Conservation (phyloP, 1,139 yeast species). For the Meyerozyma carpophila region DNA sequence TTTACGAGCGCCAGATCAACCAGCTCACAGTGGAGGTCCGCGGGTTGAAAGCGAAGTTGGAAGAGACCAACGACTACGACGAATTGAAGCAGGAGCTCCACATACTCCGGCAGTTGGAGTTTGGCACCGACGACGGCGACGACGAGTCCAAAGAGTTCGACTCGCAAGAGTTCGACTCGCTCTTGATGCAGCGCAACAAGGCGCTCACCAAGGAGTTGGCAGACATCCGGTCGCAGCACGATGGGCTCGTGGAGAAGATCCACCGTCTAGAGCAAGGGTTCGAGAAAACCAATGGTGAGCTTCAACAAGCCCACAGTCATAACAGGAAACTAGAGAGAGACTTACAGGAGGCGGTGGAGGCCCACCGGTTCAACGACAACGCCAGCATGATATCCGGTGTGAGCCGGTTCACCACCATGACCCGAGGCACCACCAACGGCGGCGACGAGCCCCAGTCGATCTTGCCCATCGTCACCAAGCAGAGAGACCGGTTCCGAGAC, state of each 20-base stretch:
- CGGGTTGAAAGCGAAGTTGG: constrained; percentile 41
- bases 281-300: constrained; percentile 26
- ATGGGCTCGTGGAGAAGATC: constrained; percentile 30
- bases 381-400: constrained; percentile 65
- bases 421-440: constrained; percentile 15
- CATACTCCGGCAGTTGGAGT: constrained; percentile 69
- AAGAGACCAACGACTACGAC: constrained; percentile 58
- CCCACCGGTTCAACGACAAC: constrained; percentile 48
- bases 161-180: constrained; percentile 31
- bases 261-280: constrained; percentile 36
- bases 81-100: constrained; percentile 71
- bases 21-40: constrained; percentile 48
- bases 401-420: constrained; percentile 30
- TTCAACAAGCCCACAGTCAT: constrained; percentile 30
- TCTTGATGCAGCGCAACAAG: constrained; percentile 56
- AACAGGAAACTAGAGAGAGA: constrained; percentile 71
- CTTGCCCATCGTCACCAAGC: constrained; percentile 86
- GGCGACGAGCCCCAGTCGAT: constrained; percentile 44
- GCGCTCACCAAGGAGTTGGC: constrained; percentile 58
- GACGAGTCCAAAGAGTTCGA: constrained; percentile 10
- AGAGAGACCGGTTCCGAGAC: constrained; percentile 84
- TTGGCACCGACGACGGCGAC: constrained; percentile 44
- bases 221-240: constrained; percentile 49
- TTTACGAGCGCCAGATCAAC: constrained; percentile 40
- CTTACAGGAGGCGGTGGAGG: constrained; percentile 41